Base-by-base conservation (phyloP, 495 filamentous ascomycete genomes). In the Talaromyces nanjingensis region DNA sequence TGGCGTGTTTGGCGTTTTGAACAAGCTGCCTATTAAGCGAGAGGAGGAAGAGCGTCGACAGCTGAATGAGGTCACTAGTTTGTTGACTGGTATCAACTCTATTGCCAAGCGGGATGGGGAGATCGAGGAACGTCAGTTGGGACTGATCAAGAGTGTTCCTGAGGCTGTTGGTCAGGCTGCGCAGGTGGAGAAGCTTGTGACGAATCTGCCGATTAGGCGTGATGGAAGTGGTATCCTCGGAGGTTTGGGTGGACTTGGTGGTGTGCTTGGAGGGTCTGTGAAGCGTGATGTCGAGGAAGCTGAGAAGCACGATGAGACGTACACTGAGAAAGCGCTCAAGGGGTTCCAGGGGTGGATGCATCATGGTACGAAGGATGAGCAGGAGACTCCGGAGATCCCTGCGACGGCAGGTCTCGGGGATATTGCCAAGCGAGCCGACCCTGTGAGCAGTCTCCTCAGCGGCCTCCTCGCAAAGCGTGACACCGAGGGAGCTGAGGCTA, bases 1-100 rank as follows among this genome's bases (percentile, higher is more conserved):
- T 16, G 59, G 59, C 20, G 18, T 47, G 16, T 61, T 47, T 11
- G 33, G 59, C 42, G 37, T 61, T n/a, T 49, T 61, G 37, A 31
- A 61, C 16, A 61, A 61, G 16, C 18, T 47, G 14, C 59, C 59
- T 9, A 6, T 61, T 5, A 59, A 22, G 12, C 31, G 27, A 6
- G 31, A 12, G 9, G 34, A 24, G 12, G 20, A 27, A 27, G 22
- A 49, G 20, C 59, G 59, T 31, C n/a, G 59, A 49, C 59, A 61
- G 37, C 2, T 61, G 22, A 11, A 31, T 3, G 59, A 18, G 14
- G 1, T 61, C 20, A 61, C 59, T 6, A 6, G 29, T 6, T 29
- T 49, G 3, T 6, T 61, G 59, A 61, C 59, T 9, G 9, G 25
- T n/a, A 8, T 61, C 11, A 61, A 61, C 39, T 9, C 27, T 2